Conservation (phyloP, 2,329 filamentous ascomycete genomes). For the Dactylellina sp. region DNA sequence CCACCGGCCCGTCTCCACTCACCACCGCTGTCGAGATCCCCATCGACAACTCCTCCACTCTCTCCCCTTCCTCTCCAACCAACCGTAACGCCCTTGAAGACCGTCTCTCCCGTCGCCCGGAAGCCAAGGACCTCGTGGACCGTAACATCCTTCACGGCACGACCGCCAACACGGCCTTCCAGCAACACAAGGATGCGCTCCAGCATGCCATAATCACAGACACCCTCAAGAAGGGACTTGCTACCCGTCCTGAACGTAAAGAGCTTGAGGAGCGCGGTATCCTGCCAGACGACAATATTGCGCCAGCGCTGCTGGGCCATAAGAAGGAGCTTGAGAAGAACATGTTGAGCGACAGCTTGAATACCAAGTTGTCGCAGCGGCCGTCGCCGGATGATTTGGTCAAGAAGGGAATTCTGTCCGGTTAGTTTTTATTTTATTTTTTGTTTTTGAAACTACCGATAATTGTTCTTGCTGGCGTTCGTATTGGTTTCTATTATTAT, state of each 20-base stretch:
- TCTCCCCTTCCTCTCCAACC: conserved; percentile 35
- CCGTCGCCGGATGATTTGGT: conserved; percentile 59
- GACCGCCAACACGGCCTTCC: conserved; percentile 8
- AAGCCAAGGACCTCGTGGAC: conserved; percentile 50
- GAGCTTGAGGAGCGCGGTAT: conserved; percentile 60
- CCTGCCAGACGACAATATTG: conserved; percentile 58
- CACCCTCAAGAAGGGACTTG: conserved; percentile 58
- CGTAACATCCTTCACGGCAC: conserved; percentile 50
- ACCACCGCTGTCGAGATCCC: conserved; percentile 7
- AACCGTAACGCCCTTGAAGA: conserved; percentile 31
- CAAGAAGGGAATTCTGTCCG: conserved; percentile 59
- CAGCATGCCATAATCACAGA: conserved; percentile 59
- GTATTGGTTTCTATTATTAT: neutral
- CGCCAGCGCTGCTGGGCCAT: conserved; percentile 58
- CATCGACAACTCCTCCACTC: conserved; percentile 38
- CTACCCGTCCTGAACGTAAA: conserved; percentile 58
- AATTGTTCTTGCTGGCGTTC: neutral
- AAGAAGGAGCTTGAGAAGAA: conserved; percentile 60
- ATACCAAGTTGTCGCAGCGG: conserved; percentile 59
- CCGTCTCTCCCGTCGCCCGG: conserved; percentile 49
- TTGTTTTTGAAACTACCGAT: neutral
- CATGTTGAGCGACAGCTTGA: conserved; percentile 60
- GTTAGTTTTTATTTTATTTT: conserved; percentile 48
- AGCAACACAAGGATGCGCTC: conserved; percentile 56
- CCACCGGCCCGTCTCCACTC: conserved; percentile 1